These are phyloP conservation scores for Haematococcus sp. DNA, from an alignment of 139 green algal genomes.

Conservation along the genomic window DNA sequence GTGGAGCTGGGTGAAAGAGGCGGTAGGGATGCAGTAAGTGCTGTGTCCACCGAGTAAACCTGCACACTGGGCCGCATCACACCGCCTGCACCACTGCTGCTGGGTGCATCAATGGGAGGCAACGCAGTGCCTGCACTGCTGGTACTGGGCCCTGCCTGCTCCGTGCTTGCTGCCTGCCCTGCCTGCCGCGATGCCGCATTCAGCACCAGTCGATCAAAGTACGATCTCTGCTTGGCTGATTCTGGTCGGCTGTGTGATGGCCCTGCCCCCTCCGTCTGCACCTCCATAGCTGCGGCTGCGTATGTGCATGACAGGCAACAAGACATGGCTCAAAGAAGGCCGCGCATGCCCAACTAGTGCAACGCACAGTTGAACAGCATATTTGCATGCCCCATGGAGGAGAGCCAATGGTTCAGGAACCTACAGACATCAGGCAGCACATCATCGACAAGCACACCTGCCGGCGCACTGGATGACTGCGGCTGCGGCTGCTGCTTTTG, in stretches of 20 bases:
- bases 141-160: background rate
- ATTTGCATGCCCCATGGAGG: too few relatives aligned
- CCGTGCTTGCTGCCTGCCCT: slow-evolving; percentile 1
- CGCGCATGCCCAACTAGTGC: too few relatives aligned
- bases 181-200: slow-evolving; percentile 14
- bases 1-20: background rate
- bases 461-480: too few relatives aligned
- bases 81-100: too few relatives aligned
- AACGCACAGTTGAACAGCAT: too few relatives aligned
- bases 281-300: background rate
- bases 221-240: slow-evolving; percentile 14
- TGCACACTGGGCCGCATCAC: background rate
- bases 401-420: too few relatives aligned
- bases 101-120: background rate
- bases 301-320: background rate
- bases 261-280: slow-evolving; percentile 17
- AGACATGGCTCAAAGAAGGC: too few relatives aligned
- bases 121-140: background rate
- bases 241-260: background rate
- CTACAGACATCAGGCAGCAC: too few relatives aligned
- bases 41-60: background rate
- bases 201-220: slow-evolving; percentile 26
- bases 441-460: too few relatives aligned
- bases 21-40: background rate
- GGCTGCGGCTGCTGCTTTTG: background rate